A percentile compares a stretch with the other conserved stretches of the same genome.
These are phyloP conservation scores for Glaciozyma antarctica DNA, from an alignment of 768 basidiomycete genomes.

Conservation along the genomic window DNA sequence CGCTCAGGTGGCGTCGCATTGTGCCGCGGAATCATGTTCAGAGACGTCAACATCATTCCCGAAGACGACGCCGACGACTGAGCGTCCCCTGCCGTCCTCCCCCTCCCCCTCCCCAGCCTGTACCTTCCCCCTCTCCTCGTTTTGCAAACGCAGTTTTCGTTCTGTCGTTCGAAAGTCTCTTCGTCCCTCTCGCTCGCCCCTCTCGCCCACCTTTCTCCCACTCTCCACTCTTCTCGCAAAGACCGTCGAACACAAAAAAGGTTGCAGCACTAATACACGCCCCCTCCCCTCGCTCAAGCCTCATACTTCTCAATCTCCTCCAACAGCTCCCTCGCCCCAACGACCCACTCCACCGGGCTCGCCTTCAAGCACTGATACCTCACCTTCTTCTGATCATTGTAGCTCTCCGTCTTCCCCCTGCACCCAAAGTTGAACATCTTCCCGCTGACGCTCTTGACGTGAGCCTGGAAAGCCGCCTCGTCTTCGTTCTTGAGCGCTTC, in stretches of 20 bases:
- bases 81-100: no score
- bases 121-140: no score
- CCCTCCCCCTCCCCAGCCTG: no score
- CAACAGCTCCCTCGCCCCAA: conserved; percentile 14
- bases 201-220: no score
- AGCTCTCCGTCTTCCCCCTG: conserved; percentile 77
- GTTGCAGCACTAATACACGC: no score
- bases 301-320: conserved; percentile 8
- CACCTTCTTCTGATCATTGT: conserved; percentile 47
- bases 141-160: no score
- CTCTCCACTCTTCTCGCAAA: no score
- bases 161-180: no score
- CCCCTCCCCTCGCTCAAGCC: not conserved
- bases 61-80: not conserved
- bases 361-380: conserved; percentile 24
- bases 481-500: conserved; percentile 61
- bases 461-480: conserved; percentile 50
- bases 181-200: no score
- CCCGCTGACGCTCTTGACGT: conserved; percentile 58
- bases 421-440: conserved; percentile 71
- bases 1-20: not conserved
- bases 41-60: not conserved
- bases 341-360: conserved; percentile 17
- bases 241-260: no score
- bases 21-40: not conserved